Base-by-base conservation (phyloP, 208 protist species). In the Herpetomonas muscarum region DNA sequence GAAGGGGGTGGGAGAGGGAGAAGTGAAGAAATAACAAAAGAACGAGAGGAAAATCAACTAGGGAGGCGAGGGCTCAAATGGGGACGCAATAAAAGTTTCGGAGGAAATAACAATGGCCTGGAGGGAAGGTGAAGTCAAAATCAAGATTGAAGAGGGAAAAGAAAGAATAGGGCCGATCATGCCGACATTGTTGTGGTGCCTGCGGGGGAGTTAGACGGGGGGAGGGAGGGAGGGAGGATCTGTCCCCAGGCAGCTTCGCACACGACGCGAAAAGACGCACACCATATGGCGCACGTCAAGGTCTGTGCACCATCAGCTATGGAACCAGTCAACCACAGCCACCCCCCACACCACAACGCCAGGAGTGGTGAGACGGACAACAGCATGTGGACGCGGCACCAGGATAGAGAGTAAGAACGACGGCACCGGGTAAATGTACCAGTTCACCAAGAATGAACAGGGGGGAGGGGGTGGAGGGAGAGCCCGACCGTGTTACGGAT, bases 21-120 rank as follows among this genome's bases (percentile, higher is more conserved):
- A 51, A 19, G 59, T 12, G n/a, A 50, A 21, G 47, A 50, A 0
- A 58, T 36, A 60, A 25, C 5, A 59, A 59, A 54, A 13, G 26
- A 56, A 42, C 6, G 24, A 29, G 32, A 22, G 32, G 51, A 36
- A 44, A 13, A 52, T 15, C 17, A 52, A 24, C 31, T 10, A 52
- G 31, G 7, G 31, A 24, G n/a, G 5, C 10, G 31, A 29, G 26
- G 7, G 22, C n/a, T 2, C 12, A 25, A 52, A 52, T 32, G 31
- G 15, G 34, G 34, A 39, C 10, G 34, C 10, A 39, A 39, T 17
- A 7, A 39, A 39, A 39, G 34, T n/a, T n/a, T n/a, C n/a, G n/a
- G 10, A 39, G 34, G 15, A 39, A 39, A 39, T 39, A 7, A 39
- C 7, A 17, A 39, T 7, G 10, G 15, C 7, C 10, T 39, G 34